Percentiles rank a stretch among this genome's conserved stretches.
Conservation (phyloP, 1,139 yeast genomes). For the Geotrichum histeridarum region DNA sequence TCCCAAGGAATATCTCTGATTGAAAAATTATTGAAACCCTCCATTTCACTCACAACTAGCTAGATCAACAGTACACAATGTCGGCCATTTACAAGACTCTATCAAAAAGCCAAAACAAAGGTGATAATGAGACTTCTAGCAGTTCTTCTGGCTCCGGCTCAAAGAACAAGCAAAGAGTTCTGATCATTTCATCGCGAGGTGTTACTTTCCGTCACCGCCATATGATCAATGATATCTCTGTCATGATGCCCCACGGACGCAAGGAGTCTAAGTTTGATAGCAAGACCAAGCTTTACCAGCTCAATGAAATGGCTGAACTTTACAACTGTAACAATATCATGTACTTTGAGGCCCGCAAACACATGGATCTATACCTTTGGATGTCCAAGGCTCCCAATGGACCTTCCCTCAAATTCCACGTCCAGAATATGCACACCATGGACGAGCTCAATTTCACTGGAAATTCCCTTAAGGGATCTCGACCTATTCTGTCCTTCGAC, state of each 20-base stretch:
- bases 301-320: constrained; percentile 92
- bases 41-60: not conserved
- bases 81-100: constrained; percentile 67
- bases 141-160: constrained; percentile 35
- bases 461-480: constrained; percentile 88
- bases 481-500: constrained; percentile 93
- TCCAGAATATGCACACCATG: constrained; percentile 92
- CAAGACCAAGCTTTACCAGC: constrained; percentile 79
- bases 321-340: constrained; percentile 94
- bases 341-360: constrained; percentile 95
- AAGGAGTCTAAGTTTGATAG: constrained; percentile 95
- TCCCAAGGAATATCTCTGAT: constrained; percentile 5
- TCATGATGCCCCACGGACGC: constrained; percentile 87
- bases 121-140: constrained; percentile 34
- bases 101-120: constrained; percentile 43
- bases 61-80: constrained; percentile 36
- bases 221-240: constrained; percentile 71
- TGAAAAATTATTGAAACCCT: constrained; percentile 1
- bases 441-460: constrained; percentile 96
- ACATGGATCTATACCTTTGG: constrained; percentile 93
- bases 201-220: constrained; percentile 87
- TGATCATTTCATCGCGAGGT: constrained; percentile 90
- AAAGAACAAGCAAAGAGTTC: constrained; percentile 46
- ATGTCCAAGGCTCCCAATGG: constrained; percentile 96
- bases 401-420: constrained; percentile 88